Evolutionary conservation across 805 yeast species (phyloP).

Genomic region (Teunomyces atbi): DNA sequence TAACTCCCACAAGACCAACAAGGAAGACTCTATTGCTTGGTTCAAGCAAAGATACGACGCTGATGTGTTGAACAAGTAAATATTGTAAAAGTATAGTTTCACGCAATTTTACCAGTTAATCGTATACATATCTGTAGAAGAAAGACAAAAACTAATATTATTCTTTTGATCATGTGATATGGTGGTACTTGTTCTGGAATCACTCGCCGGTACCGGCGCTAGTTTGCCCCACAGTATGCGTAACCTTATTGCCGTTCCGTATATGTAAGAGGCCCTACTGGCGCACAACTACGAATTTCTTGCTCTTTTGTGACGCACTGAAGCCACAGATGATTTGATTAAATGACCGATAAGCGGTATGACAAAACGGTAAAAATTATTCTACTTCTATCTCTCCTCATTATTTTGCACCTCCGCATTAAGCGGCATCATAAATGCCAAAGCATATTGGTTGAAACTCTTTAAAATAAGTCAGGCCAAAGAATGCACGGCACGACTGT

Average conservation of each 20-base stretch:
- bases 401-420: no score
- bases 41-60: constrained; percentile 99
- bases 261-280: no score
- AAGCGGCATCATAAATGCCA: no score
- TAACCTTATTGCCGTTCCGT: no score
- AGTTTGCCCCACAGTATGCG: neutral
- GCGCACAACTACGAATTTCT: no score
- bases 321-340: no score
- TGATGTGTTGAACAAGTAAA: constrained; percentile 83
- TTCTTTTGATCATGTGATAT: neutral
- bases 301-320: no score
- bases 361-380: no score
- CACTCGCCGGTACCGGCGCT: neutral
- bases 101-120: neutral
- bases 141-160: neutral
- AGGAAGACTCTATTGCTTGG: constrained; percentile 96
- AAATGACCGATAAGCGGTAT: no score
- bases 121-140: neutral
- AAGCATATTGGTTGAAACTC: no score
- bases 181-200: neutral
- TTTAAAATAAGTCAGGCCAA: neutral
- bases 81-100: constrained; percentile 7
- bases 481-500: neutral
- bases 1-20: constrained; percentile 85
- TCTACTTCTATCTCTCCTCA: no score